A percentile compares a stretch with the other conserved stretches of the same genome.
Evolutionary conservation across 352 stramenopile species (phyloP).

Genomic region (Pythium rishiriense): DNA sequence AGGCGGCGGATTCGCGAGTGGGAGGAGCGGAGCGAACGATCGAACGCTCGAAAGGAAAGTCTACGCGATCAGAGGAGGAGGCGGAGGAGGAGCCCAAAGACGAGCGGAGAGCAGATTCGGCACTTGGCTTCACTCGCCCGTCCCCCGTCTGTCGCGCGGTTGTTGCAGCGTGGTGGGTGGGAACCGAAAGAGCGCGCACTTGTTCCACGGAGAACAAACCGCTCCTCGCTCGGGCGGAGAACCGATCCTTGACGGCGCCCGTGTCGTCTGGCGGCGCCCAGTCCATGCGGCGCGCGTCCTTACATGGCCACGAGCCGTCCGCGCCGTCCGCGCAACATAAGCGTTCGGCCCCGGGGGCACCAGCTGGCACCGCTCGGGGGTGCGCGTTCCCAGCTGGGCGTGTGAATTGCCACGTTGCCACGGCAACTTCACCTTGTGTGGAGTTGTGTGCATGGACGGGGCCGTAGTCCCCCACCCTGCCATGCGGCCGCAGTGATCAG

Average conservation of each 20-base stretch:
- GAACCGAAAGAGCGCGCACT: neutral
- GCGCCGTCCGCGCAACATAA: neutral
- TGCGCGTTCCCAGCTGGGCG: conserved; percentile 1
- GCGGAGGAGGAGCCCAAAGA: neutral
- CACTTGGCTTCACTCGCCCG: neutral
- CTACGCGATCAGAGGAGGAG: neutral
- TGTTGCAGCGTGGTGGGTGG: conserved; percentile 4
- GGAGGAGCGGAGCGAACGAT: conserved; percentile 5
- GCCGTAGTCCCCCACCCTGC: neutral
- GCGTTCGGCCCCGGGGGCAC: neutral
- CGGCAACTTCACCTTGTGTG: conserved; percentile 1
- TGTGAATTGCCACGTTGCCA: neutral
- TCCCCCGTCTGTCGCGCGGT: conserved; percentile 6
- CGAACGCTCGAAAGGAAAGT: neutral
- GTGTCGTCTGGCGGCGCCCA: neutral
- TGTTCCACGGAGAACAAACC: neutral
- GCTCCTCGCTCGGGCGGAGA: neutral
- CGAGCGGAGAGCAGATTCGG: neutral
- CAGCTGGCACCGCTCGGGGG: neutral
- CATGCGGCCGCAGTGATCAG: conserved; percentile 5
- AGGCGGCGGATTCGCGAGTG: conserved; percentile 19
- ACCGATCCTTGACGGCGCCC: neutral
- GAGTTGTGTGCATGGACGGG: neutral
- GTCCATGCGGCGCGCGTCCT: conserved; percentile 8
- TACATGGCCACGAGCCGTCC: neutral